Percentiles rank a stretch among this genome's conserved stretches.
Evolutionary conservation across 129 eudicot genomes (phyloP).

Genomic region (Chrysanthemum seticuspe): DNA sequence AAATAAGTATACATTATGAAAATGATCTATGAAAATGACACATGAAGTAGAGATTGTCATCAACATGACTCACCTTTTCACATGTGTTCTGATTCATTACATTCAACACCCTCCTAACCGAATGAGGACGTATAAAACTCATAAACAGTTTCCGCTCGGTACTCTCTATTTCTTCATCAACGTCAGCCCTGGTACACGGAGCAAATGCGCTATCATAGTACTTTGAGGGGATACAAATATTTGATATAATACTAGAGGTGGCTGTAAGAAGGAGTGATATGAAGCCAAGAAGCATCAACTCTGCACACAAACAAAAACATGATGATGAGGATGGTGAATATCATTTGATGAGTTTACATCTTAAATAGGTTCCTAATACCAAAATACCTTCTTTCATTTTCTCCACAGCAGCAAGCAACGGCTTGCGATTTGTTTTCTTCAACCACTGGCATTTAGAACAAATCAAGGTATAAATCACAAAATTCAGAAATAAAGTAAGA

Average conservation of each 20-base stretch:
- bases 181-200: conserved; percentile 75
- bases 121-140: conserved; percentile 37
- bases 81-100: conserved; percentile 68
- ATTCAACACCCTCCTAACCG: conserved; percentile 56
- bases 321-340: conserved; percentile 13
- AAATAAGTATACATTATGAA: neutral
- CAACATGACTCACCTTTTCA: conserved; percentile 55
- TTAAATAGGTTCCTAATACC: neutral
- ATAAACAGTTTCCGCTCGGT: conserved; percentile 54
- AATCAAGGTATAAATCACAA: conserved; percentile 12
- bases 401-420: conserved; percentile 92
- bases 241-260: conserved; percentile 85
- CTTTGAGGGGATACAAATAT: conserved; percentile 82
- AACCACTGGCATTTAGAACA: conserved; percentile 65
- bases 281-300: conserved; percentile 99
- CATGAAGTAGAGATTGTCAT: conserved; percentile 8
- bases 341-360: neutral
- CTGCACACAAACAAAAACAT: conserved; percentile 43
- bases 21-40: neutral
- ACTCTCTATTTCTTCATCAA: conserved; percentile 59
- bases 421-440: conserved; percentile 80
- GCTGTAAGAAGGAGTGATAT: conserved; percentile 96
- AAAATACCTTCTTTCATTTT: conserved; percentile 97
- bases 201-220: conserved; percentile 76
- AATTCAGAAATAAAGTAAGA: neutral